phyloP scores from a whole-genome alignment of 352 stramenopile species.

The Pythium vanterpoolii region DNA sequence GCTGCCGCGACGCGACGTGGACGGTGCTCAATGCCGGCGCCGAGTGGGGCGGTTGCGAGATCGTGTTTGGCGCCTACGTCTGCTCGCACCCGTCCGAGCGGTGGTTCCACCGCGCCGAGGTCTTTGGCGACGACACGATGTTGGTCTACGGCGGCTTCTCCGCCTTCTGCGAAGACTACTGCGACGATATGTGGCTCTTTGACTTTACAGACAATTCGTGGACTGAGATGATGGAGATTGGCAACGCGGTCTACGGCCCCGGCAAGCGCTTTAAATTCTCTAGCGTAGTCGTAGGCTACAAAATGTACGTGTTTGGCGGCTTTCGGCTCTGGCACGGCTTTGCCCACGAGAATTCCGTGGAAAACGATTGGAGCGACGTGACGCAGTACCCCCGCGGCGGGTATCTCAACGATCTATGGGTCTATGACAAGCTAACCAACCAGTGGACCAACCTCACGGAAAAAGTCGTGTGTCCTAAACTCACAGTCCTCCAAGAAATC shows the following conservation, averaged over 20 bases:
- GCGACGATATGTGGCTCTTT: constrained; percentile 94
- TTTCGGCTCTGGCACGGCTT: constrained; percentile 96
- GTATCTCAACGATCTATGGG: constrained; percentile 95
- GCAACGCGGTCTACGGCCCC: constrained; percentile 51
- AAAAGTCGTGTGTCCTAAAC: constrained; percentile 52
- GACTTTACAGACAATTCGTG: constrained; percentile 89
- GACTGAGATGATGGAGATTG: constrained; percentile 83
- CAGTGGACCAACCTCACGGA: constrained; percentile 73
- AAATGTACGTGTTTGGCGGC: constrained; percentile 88
- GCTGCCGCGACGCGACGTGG: constrained; percentile 84
- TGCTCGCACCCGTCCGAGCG: constrained; percentile 88
- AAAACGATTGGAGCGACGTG: constrained; percentile 81
- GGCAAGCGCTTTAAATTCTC: constrained; percentile 93
- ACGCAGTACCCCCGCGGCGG: constrained; percentile 85
- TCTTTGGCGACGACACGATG: constrained; percentile 91
- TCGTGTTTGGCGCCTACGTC: constrained; percentile 78
- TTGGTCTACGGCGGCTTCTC: constrained; percentile 93
- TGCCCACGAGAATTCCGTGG: constrained; percentile 83
- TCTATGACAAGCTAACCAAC: constrained; percentile 59
- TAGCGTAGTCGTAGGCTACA: constrained; percentile 57
- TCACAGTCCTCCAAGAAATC: constrained; percentile 54
- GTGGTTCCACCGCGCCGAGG: constrained; percentile 85
- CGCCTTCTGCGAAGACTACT: constrained; percentile 93
- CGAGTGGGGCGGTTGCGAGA: constrained; percentile 90
- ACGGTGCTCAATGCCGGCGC: constrained; percentile 78